phyloP scores from a whole-genome alignment of 208 protist species.

The Crithidia thermophila region DNA sequence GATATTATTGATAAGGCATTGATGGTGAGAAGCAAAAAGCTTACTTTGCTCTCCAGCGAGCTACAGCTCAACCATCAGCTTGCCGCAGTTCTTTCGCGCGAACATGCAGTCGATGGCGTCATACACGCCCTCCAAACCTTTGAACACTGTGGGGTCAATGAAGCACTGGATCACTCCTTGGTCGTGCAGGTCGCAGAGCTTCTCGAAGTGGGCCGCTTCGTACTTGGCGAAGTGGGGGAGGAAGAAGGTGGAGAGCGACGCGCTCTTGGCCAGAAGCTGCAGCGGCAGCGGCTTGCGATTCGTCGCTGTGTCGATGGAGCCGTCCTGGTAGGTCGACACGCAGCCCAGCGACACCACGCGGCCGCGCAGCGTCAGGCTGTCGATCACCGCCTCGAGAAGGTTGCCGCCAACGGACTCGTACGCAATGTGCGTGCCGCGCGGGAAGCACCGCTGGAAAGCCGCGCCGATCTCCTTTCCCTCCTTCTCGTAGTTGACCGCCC shows the following conservation, averaged over 20 bases:
- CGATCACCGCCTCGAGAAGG: conserved; percentile 68
- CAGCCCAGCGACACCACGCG: conserved; percentile 84
- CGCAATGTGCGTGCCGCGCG: conserved; percentile 82
- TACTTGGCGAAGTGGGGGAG: conserved; percentile 87
- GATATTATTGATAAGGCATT: too few relatives aligned
- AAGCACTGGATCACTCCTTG: conserved; percentile 54
- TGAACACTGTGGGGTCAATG: conserved; percentile 60
- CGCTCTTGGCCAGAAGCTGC: conserved; percentile 81
- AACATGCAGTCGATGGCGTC: conserved; percentile 84
- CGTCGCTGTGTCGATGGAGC: conserved; percentile 19
- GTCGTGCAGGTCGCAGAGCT: conserved; percentile 55
- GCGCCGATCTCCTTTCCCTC: conserved; percentile 9
- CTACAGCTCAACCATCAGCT: conserved; percentile 78
- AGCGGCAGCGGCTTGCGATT: conserved; percentile 52
- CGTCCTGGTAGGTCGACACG: conserved; percentile 69
- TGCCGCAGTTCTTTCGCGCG: conserved; percentile 71
- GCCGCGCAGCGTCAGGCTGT: conserved; percentile 65
- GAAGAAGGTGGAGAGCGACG: conserved; percentile 83
- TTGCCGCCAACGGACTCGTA: conserved; percentile 93
- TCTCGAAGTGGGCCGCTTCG: conserved; percentile 53
- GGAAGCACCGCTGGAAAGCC: conserved; percentile 35
- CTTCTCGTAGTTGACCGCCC: conserved; percentile 74
- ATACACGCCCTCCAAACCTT: conserved; percentile 68
- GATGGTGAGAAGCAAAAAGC: too few relatives aligned
- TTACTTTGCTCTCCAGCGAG: too few relatives aligned